phyloP scores from a whole-genome alignment of 2,329 filamentous ascomycete species.

The Byssothecium circinans region DNA sequence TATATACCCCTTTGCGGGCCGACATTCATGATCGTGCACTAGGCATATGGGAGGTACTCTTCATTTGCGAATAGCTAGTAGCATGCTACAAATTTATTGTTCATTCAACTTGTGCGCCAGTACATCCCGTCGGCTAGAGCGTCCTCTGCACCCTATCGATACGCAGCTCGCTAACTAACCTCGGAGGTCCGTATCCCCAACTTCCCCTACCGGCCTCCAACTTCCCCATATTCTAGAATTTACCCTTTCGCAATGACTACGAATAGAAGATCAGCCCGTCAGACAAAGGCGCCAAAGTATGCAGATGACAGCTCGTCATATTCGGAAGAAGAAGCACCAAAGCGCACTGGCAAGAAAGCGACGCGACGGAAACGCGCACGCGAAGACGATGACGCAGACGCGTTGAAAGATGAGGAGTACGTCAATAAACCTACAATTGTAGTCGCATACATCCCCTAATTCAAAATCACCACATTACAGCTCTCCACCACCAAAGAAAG shows the following conservation, averaged over 20 bases:
- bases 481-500: constrained; percentile 26
- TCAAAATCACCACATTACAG: neutral
- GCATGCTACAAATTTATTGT: too few species aligned
- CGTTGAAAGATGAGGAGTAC: constrained; percentile 10
- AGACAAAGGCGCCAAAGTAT: constrained; percentile 20
- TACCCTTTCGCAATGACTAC: constrained; percentile 26
- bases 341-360: constrained; percentile 24
- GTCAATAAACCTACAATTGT: neutral
- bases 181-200: too few species aligned
- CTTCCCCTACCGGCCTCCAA: neutral
- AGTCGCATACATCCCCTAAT: neutral
- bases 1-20: too few species aligned
- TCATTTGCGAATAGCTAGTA: too few species aligned
- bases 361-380: constrained; percentile 35
- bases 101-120: too few species aligned
- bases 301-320: constrained; percentile 20
- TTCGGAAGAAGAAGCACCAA: constrained; percentile 17
- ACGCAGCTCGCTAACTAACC: neutral
- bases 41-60: too few species aligned
- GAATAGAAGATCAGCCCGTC: constrained; percentile 36
- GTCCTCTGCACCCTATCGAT: too few species aligned
- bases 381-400: constrained; percentile 18
- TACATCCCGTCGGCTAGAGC: too few species aligned
- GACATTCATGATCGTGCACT: too few species aligned
- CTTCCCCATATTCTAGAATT: neutral